Base-by-base conservation (phyloP, 129 eudicot species). In the Pulicaria dysenterica region DNA sequence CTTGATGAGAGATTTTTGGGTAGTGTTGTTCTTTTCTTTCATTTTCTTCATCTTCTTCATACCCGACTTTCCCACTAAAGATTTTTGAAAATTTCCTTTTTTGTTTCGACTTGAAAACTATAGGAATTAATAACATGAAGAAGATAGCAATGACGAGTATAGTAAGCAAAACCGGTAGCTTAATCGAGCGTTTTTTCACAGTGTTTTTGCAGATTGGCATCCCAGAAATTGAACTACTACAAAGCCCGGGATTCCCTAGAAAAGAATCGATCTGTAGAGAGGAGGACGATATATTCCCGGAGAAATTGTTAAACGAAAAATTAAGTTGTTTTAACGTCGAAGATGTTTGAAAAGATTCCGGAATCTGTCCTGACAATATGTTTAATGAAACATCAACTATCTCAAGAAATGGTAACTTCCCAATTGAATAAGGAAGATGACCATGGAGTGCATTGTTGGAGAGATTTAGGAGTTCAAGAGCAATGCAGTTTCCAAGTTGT, bases 401-500 rank as follows among this genome's bases (percentile, higher is more conserved):
- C 75, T 74, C 79, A 3, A 91, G 87, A 70, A 78, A 91, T 10
- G 93, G 89, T 49, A 88, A 60, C 15, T 56, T 83, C 17, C 96
- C 97, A 3, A 91, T 76, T 9, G 93, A 72, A 38, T 55, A 64
- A 0, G 97, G 96, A 64, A 91, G 73, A 55, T 66, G 50, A 3
- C 97, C 95, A 72, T 76, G 81, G 2, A 91, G 71, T n/a, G 38
- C 36, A 49, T 91, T 91, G 3, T 55, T n/a, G 0, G 96, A 91
- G 11, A 91, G 70, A 63, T 91, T 86, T 11, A 91, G 86, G 63
- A 40, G 67, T 79, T 91, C 97, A 2, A 91, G 84, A 7, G 97
- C 97, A 43, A 88, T 83, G 85, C 97, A 91, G 69, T 85, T 84
- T 17, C 91, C 93, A 11, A 91, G 83, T 7, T 86, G 96, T 39